Evolutionary conservation across 306 rosid species (phyloP).

Genomic region (Trifolium pratense): DNA sequence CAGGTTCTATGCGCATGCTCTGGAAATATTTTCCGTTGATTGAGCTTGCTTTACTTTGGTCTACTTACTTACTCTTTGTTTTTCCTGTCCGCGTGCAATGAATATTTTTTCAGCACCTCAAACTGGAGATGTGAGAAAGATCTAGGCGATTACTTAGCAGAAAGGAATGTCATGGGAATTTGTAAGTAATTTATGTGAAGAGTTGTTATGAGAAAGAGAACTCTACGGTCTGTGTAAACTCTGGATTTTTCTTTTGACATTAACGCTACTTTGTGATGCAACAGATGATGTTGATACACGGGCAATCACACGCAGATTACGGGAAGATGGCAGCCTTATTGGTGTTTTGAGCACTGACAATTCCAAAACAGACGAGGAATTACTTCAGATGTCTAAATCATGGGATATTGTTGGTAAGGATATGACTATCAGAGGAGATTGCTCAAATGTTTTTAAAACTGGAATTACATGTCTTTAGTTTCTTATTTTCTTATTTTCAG

Average conservation of each 20-base stretch:
- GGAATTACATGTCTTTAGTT: constrained; percentile 27
- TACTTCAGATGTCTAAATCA: constrained; percentile 74
- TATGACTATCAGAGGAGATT: constrained; percentile 17
- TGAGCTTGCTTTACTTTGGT: constrained; percentile 28
- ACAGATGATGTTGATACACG: constrained; percentile 96
- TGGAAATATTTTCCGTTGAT: constrained; percentile 1
- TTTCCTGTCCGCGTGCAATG: constrained; percentile 7
- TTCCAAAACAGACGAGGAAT: constrained; percentile 78
- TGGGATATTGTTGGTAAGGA: constrained; percentile 96
- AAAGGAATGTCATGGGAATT: constrained; percentile 95
- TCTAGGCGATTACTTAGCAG: constrained; percentile 75
- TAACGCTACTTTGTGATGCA: constrained; percentile 41
- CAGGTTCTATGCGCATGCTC: constrained; percentile 49
- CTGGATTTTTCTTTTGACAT: constrained; percentile 20
- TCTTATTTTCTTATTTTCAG: constrained; percentile 52
- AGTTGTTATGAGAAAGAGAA: constrained; percentile 15
- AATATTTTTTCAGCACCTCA: constrained; percentile 69
- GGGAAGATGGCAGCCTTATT: constrained; percentile 94
- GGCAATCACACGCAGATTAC: constrained; percentile 87
- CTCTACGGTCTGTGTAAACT: background rate
- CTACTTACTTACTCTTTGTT: constrained; percentile 16
- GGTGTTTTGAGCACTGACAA: constrained; percentile 92
- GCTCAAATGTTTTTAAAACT: constrained; percentile 9
- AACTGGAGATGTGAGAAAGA: constrained; percentile 81
- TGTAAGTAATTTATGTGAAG: constrained; percentile 62